Conservation (phyloP, 163 green algal genomes). For the Chlamydomonas reinhardtii region DNA sequence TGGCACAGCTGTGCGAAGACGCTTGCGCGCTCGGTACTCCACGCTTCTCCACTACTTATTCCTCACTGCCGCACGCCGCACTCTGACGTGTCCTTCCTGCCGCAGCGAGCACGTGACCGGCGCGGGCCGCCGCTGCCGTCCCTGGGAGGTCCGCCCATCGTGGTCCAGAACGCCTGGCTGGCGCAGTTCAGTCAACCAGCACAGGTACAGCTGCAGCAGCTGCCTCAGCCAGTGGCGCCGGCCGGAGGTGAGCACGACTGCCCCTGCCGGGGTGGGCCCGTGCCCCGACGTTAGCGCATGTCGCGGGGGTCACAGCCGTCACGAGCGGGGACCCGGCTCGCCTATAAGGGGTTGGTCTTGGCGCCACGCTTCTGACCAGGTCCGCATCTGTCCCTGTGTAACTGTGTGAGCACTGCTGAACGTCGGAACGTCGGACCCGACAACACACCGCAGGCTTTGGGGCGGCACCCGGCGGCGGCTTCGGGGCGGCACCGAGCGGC, state of each 20-base stretch:
- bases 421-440: too few relatives aligned
- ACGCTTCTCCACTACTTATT: too few relatives aligned
- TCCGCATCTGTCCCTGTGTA: too few relatives aligned
- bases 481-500: neutral
- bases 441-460: conserved; percentile 10
- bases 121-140: conserved; percentile 29
- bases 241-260: neutral
- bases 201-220: neutral
- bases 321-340: too few relatives aligned
- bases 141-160: conserved; percentile 36
- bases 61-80: too few relatives aligned
- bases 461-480: neutral
- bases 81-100: neutral
- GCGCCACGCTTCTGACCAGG: too few relatives aligned
- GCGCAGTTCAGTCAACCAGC: neutral
- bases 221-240: neutral
- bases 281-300: too few relatives aligned
- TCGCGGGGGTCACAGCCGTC: too few relatives aligned
- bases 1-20: too few relatives aligned
- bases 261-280: too few relatives aligned
- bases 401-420: neutral
- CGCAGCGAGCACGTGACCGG: conserved; percentile 16
- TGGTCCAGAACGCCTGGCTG: conserved; percentile 33
- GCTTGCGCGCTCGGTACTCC: too few relatives aligned
- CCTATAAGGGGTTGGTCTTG: too few relatives aligned